These are phyloP conservation scores for Fusarium duplospermum DNA, from an alignment of 2,329 filamentous ascomycete genomes.

Conservation along the genomic window DNA sequence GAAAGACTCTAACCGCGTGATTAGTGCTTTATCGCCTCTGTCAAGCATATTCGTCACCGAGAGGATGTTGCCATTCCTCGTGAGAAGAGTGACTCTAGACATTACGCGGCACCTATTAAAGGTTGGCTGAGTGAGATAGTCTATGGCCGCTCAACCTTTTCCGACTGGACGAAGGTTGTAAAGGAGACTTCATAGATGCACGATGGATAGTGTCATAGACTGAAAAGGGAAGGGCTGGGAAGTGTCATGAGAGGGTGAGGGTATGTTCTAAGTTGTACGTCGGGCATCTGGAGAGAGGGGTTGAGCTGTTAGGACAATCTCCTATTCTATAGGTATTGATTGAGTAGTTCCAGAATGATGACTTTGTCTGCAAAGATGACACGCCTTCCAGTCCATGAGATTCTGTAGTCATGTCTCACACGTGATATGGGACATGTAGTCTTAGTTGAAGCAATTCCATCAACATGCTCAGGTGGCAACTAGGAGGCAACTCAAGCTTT, in stretches of 20 bases:
- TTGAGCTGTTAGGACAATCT: neutral
- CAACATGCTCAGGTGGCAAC: neutral
- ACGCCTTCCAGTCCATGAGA: neutral
- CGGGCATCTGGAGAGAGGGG: neutral
- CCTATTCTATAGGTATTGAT: neutral
- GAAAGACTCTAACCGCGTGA: neutral
- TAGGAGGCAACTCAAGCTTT: neutral
- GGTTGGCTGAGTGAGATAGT: neutral
- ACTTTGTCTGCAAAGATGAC: neutral
- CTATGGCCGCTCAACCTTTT: neutral
- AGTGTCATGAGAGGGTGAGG: neutral
- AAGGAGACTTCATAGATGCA: neutral
- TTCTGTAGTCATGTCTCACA: neutral
- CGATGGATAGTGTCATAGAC: neutral
- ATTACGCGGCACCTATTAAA: neutral
- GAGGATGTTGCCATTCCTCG: neutral
- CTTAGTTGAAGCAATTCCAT: neutral
- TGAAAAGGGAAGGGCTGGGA: neutral
- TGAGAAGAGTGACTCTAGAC: neutral
- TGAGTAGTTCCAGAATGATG: neutral
- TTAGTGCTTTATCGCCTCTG: neutral
- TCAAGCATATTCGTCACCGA: neutral
- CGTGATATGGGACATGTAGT: neutral
- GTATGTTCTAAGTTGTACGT: neutral
- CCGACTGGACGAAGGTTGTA: neutral